Conservation (phyloP, 177 flowering plant species). For the Tripterygium wilfordii region DNA sequence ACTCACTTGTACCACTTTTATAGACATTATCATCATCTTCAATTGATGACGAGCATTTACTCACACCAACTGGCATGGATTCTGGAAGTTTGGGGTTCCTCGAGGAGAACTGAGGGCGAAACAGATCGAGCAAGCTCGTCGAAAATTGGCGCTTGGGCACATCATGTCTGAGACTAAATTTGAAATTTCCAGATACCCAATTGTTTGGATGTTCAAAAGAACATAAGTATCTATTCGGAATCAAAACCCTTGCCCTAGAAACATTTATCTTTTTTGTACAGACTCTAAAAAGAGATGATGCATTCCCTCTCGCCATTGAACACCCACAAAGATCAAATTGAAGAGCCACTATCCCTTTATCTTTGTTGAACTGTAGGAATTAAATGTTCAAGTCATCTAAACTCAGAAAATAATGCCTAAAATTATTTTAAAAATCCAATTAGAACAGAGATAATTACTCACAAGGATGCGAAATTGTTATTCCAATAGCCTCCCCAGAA, state of each 20-base stretch:
- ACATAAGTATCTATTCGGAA: conserved; percentile 14
- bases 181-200: conserved; percentile 7
- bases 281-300: conserved; percentile 28
- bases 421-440: too few relatives aligned
- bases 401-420: too few relatives aligned
- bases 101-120: conserved; percentile 1
- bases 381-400: too few relatives aligned
- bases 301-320: conserved; percentile 51
- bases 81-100: conserved; percentile 2
- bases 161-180: conserved; percentile 3
- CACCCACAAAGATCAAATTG: neutral
- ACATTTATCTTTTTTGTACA: conserved; percentile 21
- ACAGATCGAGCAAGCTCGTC: conserved; percentile 3
- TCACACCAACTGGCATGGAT: conserved; percentile 9
- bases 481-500: too few relatives aligned
- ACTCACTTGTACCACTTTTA: conserved; percentile 7
- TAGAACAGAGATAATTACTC: too few relatives aligned
- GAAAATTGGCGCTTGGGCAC: conserved; percentile 12
- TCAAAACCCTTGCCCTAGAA: conserved; percentile 18
- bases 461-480: too few relatives aligned
- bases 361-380: too few relatives aligned
- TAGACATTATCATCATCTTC: conserved; percentile 11
- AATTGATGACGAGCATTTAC: conserved; percentile 22
- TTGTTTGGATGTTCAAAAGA: conserved; percentile 6
- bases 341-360: too few relatives aligned